A percentile compares a stretch with the other conserved stretches of the same genome.
Conservation (phyloP, 495 filamentous ascomycete genomes). For the Penicillium waksmanii region DNA sequence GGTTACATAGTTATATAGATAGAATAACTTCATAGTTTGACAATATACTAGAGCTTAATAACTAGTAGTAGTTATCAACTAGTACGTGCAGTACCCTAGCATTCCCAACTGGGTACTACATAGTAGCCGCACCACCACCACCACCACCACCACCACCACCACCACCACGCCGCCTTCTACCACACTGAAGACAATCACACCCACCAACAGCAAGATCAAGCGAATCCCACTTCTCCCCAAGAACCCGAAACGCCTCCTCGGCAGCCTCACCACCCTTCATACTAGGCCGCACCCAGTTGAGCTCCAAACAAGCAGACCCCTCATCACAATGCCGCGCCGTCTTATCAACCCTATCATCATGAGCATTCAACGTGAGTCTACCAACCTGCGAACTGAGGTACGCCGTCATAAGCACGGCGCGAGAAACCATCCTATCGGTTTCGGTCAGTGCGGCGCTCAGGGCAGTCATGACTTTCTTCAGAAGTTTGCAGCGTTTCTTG, state of each 20-base stretch:
- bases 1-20: too few relatives aligned
- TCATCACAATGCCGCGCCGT: background rate
- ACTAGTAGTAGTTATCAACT: background rate
- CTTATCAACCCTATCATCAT: background rate
- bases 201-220: background rate
- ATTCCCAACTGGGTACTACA: too few relatives aligned
- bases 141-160: background rate
- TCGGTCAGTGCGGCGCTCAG: background rate
- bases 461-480: background rate
- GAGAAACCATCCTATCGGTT: background rate
- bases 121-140: background rate
- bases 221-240: background rate
- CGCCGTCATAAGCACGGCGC: background rate
- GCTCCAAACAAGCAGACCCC: background rate
- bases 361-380: background rate
- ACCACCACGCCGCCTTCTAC: background rate
- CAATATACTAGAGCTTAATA: background rate
- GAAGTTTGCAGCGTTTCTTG: background rate
- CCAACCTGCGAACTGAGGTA: background rate
- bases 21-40: too few relatives aligned
- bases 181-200: slow-evolving; percentile 1
- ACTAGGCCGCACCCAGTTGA: background rate
- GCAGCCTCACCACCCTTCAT: background rate
- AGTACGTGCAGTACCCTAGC: background rate
- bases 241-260: background rate